Percentiles rank a stretch among this genome's conserved stretches.
These are phyloP conservation scores for Ophioceras dolichostomum DNA, from an alignment of 2,329 filamentous ascomycete genomes.

Conservation along the genomic window DNA sequence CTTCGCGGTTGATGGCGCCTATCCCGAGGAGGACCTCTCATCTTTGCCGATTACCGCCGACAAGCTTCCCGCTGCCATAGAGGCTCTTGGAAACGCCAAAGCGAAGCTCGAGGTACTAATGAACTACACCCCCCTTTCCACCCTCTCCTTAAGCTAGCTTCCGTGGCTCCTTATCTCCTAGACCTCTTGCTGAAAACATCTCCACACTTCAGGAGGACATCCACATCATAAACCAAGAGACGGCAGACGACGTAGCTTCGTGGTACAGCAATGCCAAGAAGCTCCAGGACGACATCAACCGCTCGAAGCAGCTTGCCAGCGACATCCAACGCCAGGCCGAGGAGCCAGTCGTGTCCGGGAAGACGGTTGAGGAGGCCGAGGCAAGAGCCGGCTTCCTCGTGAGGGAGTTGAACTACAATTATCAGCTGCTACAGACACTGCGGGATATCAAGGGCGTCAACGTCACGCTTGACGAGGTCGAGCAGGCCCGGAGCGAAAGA, in stretches of 20 bases:
- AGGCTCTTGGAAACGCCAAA: constrained; percentile 28
- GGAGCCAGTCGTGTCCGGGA: constrained; percentile 40
- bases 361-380: constrained; percentile 38
- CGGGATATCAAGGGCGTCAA: constrained; percentile 43
- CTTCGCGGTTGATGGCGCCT: constrained; percentile 38
- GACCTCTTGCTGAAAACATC: neutral
- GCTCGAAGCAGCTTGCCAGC: constrained; percentile 65
- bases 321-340: constrained; percentile 73
- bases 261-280: constrained; percentile 81
- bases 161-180: neutral
- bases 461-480: constrained; percentile 48
- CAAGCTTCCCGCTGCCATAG: constrained; percentile 26
- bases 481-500: constrained; percentile 39
- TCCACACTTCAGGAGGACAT: constrained; percentile 54
- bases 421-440: constrained; percentile 40
- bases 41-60: constrained; percentile 19
- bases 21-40: constrained; percentile 34
- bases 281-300: constrained; percentile 74
- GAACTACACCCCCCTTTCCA: neutral
- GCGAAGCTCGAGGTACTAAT: constrained; percentile 27
- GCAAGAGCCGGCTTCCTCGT: constrained; percentile 43
- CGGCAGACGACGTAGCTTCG: constrained; percentile 65
- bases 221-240: constrained; percentile 61
- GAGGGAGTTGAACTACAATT: constrained; percentile 45
- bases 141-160: too few relatives aligned